Evolutionary conservation across 2,329 filamentous ascomycete genomes (phyloP).

Genomic region (Penicillium digitatum): DNA sequence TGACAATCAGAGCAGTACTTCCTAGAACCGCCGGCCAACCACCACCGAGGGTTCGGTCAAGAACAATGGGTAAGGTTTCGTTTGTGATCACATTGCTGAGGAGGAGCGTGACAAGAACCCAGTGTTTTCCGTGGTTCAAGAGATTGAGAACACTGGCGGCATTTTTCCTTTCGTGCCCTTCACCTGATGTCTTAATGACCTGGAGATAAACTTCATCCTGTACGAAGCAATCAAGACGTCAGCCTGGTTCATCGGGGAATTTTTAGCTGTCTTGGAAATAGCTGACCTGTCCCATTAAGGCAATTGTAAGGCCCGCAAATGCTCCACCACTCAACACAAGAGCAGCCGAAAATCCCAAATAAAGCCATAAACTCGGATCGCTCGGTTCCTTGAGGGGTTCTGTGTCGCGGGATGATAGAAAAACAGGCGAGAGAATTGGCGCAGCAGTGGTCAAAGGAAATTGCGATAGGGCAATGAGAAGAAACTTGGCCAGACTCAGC

Average conservation of each 20-base stretch:
- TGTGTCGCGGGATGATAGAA: slow-evolving; percentile 16
- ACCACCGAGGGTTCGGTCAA: slow-evolving; percentile 89
- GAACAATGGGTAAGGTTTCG: slow-evolving; percentile 89
- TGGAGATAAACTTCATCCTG: slow-evolving; percentile 92
- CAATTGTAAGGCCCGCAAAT: slow-evolving; percentile 81
- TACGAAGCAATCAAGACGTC: slow-evolving; percentile 38
- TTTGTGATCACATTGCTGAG: slow-evolving; percentile 98
- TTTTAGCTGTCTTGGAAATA: slow-evolving; percentile 22
- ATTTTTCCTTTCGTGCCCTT: slow-evolving; percentile 80
- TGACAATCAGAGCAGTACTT: slow-evolving; percentile 92
- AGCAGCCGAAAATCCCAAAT: slow-evolving; percentile 70
- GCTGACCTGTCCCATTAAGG: slow-evolving; percentile 57
- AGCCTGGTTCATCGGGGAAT: slow-evolving; percentile 7
- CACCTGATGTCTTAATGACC: slow-evolving; percentile 80
- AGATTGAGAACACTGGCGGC: slow-evolving; percentile 76
- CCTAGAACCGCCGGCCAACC: slow-evolving; percentile 92
- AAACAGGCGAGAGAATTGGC: slow-evolving; percentile 28
- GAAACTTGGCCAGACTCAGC: slow-evolving; percentile 41
- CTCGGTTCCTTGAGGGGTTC: slow-evolving; percentile 51
- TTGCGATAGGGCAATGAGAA: slow-evolving; percentile 37
- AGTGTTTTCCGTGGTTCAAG: slow-evolving; percentile 87
- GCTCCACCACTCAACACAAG: slow-evolving; percentile 85
- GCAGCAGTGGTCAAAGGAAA: slow-evolving; percentile 40
- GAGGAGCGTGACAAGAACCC: slow-evolving; percentile 91
- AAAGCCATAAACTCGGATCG: slow-evolving; percentile 71